A percentile compares a stretch with the other conserved stretches of the same genome.
These are phyloP conservation scores for Lactifluus rugatus DNA, from an alignment of 768 basidiomycete species.

Conservation along the genomic window DNA sequence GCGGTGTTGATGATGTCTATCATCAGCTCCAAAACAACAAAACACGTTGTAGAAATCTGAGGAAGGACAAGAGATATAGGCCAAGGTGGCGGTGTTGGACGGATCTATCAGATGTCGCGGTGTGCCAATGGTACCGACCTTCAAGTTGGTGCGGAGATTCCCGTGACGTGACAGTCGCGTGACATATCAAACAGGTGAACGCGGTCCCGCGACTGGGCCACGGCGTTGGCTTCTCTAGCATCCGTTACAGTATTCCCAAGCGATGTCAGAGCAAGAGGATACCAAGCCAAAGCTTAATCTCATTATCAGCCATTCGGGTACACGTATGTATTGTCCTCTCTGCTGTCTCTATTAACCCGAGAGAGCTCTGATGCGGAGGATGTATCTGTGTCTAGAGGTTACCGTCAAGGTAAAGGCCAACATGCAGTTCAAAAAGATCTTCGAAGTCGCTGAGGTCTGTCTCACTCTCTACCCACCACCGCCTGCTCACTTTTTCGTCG, in stretches of 20 bases:
- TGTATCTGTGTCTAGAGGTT: background rate
- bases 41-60: too few species aligned
- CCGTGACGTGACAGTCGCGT: too few species aligned
- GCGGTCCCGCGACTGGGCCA: background rate
- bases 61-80: background rate
- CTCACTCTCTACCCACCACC: background rate
- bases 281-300: constrained; percentile 18
- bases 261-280: constrained; percentile 16
- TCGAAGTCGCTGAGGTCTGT: constrained; percentile 18
- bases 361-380: background rate
- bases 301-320: constrained; percentile 11
- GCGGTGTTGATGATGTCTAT: too few species aligned
- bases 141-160: too few species aligned
- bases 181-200: background rate
- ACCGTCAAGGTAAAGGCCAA: constrained; percentile 19
- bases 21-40: too few species aligned
- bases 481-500: background rate
- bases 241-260: background rate
- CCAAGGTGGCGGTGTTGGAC: too few species aligned
- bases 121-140: too few species aligned
- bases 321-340: background rate
- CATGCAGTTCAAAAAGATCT: constrained; percentile 19
- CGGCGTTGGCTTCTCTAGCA: background rate
- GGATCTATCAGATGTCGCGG: too few species aligned
- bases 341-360: background rate